Evolutionary conservation across 768 basidiomycete species (phyloP), one percentile per base, ranked within the genome.

Genomic region (Imleria badia): DNA sequence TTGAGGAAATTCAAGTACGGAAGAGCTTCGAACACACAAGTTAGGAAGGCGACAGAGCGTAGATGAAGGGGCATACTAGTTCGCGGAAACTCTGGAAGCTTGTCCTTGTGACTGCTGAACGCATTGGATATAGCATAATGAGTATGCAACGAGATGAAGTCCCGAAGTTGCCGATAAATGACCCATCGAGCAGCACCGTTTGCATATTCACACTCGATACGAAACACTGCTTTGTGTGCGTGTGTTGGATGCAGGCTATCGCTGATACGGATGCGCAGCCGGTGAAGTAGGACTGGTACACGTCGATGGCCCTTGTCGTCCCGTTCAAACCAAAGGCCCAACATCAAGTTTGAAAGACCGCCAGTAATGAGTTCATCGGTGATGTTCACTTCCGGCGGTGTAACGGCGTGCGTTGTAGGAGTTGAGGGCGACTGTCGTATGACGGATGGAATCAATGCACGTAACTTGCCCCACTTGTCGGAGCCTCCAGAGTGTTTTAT

Each of bases 151-250:
- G 88, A 88, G 43, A 96, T 51, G 65, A 99, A 97, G 69, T 98
- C 96, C 57, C 91, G 85, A 50, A 97, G 78, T 72, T 95, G 87
- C 48, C 96, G 86, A 71, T 94, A 94, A n/a, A 93, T 80, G 29
- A 97, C 95, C 96, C 97, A 99, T 69, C 94, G 78, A 66, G 81
- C 85, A 13, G 87, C 86, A 20, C 93, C 93, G 60, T 96, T 94
- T 1, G 93, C 96, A 69, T 99, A 98, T 71, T 97, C 91, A 68
- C 94, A 98, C 71, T 95, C 93, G 60, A 95, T 93, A 15, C 92
- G 83, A 68, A 95, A 95, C 3, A 92, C 85, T 6, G 90, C 84
- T 65, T 89, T 89, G 42, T 82, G 74, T 20, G 82, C 79, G 58
- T 92, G 83, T 59, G 90, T 75, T 6, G 91, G 90, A 72, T 94